Evolutionary conservation across 495 filamentous ascomycete genomes (phyloP), one percentile per base, ranked within the genome.

Genomic region (Cetradonia linearis): DNA sequence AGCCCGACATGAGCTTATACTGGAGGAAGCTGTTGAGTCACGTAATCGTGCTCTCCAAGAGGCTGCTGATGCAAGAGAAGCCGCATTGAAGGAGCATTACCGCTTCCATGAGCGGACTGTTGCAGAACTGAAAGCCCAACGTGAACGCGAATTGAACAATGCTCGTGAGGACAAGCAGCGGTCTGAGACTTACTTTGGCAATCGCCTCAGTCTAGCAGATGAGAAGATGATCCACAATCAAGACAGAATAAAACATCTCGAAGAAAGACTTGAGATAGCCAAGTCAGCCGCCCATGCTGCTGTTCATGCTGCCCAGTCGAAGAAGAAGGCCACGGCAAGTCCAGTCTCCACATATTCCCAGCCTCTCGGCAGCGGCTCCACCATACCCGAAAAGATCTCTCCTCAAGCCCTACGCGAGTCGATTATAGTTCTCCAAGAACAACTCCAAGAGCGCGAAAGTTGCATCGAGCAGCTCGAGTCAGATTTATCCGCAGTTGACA

Each of bases 321-420:
- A 78, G 56, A 80, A 78, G 56, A 84, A 83, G 67, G 65, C 71
- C 14, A 55, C 68, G 23, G 50, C 69, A 3, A 64, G 63, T 25
- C 65, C 72, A 11, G 56, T 66, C 27, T 62, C 70, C 25, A 58
- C 71, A 44, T 74, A 74, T 30, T 77, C 74, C 5, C 70, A 77
- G 65, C 70, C 74, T 11, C 71, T 69, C 58, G 30, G 36, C 27
- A 67, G 74, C 66, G 71, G 66, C 53, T 77, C 83, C 47, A 76
- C 81, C 25, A 70, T 82, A 27, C 88, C 88, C 0, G 88, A 93
- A 67, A 93, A 87, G 76, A 87, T 94, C 56, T 95, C 90, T 16
- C 89, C 91, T 7, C 90, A 96, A 70, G 93, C 93, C 13, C 81
- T 98, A 38, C 86, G 93, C 28, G 94, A 98, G 72, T 95, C 92